Evolutionary conservation across 176 grass and related monocot species (phyloP).

Genomic region (Carex cristatella): DNA sequence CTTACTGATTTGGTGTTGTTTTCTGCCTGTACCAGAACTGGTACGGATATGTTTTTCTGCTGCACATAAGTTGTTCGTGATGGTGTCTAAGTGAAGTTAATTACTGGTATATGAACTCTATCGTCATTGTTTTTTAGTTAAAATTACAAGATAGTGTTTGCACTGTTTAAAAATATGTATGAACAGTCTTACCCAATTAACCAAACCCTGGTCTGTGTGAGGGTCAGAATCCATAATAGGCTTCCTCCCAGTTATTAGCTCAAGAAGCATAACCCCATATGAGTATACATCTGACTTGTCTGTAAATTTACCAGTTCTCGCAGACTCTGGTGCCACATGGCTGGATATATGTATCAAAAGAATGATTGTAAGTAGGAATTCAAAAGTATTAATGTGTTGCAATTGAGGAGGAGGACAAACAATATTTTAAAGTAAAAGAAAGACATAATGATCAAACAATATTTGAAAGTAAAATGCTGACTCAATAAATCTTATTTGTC

Average conservation of each 20-base stretch:
- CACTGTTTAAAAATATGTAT: neutral
- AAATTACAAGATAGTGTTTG: too few relatives aligned
- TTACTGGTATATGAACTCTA: too few relatives aligned
- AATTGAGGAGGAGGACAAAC: neutral
- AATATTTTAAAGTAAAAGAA: neutral
- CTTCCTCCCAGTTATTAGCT: constrained; percentile 64
- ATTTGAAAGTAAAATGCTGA: constrained; percentile 13
- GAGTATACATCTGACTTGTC: constrained; percentile 81
- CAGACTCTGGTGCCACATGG: constrained; percentile 77
- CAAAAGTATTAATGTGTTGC: neutral
- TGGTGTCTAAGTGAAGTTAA: too few relatives aligned
- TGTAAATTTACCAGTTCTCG: constrained; percentile 50
- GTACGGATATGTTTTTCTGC: too few relatives aligned
- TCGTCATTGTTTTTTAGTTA: too few relatives aligned
- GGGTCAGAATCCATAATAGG: constrained; percentile 35
- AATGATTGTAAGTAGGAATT: neutral
- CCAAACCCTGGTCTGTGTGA: constrained; percentile 28
- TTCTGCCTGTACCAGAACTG: too few relatives aligned
- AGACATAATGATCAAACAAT: neutral
- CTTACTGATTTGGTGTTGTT: too few relatives aligned
- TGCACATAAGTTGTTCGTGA: too few relatives aligned
- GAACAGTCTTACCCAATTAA: constrained; percentile 51
- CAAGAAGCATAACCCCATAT: constrained; percentile 82
- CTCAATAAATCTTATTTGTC: constrained; percentile 69
- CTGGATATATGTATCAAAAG: constrained; percentile 26